These are phyloP conservation scores for Ascochyta fabae DNA, from an alignment of 2,329 filamentous ascomycete genomes.

Conservation along the genomic window DNA sequence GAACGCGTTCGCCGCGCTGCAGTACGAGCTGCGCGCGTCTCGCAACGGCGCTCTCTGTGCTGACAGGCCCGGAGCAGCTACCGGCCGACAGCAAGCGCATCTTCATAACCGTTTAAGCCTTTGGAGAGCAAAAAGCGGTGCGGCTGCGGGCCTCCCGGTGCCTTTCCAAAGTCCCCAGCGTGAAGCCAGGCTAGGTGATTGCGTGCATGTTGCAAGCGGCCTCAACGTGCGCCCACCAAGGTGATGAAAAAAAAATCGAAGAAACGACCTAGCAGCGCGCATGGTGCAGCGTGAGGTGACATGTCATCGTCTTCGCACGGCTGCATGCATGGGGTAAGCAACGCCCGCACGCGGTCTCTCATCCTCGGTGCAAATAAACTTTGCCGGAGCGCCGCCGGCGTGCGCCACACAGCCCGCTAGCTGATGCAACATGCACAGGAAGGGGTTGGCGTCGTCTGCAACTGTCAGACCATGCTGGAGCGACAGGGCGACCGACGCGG, in stretches of 20 bases:
- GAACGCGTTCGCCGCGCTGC: background rate
- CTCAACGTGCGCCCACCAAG: background rate
- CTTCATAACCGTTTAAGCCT: background rate
- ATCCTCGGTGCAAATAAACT: slow-evolving; percentile 20
- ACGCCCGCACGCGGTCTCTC: background rate
- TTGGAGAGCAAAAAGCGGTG: slow-evolving; percentile 1
- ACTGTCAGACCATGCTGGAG: slow-evolving; percentile 14
- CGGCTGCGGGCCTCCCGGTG: slow-evolving; percentile 12
- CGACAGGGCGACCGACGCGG: background rate
- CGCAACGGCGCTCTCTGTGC: slow-evolving; percentile 2
- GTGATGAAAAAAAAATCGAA: no score
- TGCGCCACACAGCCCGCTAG: slow-evolving; percentile 14
- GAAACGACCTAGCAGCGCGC: no score
- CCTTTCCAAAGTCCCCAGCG: slow-evolving; percentile 4
- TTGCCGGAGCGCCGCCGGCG: slow-evolving; percentile 9
- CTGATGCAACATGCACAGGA: background rate
- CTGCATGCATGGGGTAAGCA: slow-evolving; percentile 7
- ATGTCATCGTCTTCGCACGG: slow-evolving; percentile 5
- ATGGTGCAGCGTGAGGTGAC: background rate
- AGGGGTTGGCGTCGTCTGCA: slow-evolving; percentile 12
- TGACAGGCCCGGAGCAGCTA: slow-evolving; percentile 9
- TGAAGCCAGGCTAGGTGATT: background rate
- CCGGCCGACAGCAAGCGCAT: slow-evolving; percentile 5
- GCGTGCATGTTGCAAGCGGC: slow-evolving; percentile 13
- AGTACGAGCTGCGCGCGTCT: slow-evolving; percentile 10